phyloP scores from a whole-genome alignment of 2,329 filamentous ascomycete genomes.

The Botryotinia calthae region DNA sequence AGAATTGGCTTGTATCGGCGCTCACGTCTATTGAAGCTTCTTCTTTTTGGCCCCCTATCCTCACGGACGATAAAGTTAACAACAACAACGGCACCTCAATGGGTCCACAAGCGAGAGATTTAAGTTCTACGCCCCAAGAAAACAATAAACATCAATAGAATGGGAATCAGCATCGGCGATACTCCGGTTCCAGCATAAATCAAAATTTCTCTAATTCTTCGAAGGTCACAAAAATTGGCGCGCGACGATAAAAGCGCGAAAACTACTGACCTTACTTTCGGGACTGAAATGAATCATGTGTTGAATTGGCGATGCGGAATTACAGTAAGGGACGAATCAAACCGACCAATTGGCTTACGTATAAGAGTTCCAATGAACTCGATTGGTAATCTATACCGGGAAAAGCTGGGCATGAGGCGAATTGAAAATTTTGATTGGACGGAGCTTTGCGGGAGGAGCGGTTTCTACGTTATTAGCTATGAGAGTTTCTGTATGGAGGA shows the following conservation, averaged over 20 bases:
- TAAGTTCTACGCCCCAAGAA: constrained; percentile 16
- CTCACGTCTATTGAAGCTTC: not conserved
- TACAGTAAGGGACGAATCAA: constrained; percentile 1
- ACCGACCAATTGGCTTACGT: not conserved
- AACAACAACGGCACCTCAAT: constrained; percentile 16
- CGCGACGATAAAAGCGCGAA: constrained; percentile 11
- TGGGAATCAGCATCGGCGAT: not conserved
- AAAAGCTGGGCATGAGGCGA: not conserved
- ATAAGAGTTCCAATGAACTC: not conserved
- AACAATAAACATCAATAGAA: constrained; percentile 1
- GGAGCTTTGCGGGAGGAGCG: not conserved
- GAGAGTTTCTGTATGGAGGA: not conserved
- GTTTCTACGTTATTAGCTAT: constrained; percentile 5
- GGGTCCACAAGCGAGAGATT: constrained; percentile 17
- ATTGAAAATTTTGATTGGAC: not conserved
- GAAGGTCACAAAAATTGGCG: not conserved
- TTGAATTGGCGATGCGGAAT: constrained; percentile 13
- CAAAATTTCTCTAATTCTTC: not conserved
- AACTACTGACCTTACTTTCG: constrained; percentile 9
- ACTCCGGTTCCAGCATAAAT: not conserved
- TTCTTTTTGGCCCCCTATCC: constrained; percentile 8
- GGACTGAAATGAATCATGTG: constrained; percentile 15
- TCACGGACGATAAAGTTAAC: not conserved
- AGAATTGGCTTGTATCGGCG: not conserved
- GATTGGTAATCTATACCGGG: not conserved